Evolutionary conservation across 1,139 yeast genomes (phyloP).

Genomic region (Suhomyces wounanorum): DNA sequence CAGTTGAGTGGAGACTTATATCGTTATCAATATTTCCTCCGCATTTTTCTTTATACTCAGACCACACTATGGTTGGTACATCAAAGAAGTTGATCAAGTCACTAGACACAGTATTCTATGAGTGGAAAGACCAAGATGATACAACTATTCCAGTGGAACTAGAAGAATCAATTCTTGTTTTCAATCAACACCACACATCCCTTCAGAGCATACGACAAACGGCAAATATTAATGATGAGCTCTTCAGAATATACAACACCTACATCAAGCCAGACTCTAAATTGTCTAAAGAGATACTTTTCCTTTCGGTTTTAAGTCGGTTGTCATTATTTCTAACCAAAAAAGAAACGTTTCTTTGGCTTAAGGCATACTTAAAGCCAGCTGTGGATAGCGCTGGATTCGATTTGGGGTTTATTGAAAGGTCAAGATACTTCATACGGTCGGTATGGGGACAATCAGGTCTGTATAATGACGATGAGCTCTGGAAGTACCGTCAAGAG

Average conservation of each 20-base stretch:
- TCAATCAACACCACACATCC: slow-evolving; percentile 43
- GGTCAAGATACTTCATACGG: slow-evolving; percentile 44
- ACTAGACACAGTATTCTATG: slow-evolving; percentile 30
- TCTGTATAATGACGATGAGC: slow-evolving; percentile 28
- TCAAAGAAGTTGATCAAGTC: slow-evolving; percentile 37
- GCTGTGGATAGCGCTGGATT: slow-evolving; percentile 66
- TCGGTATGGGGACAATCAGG: slow-evolving; percentile 27
- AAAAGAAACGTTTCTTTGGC: slow-evolving; percentile 52
- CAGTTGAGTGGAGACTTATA: neutral
- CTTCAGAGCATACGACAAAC: slow-evolving; percentile 35
- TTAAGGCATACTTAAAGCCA: slow-evolving; percentile 50
- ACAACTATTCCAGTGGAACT: slow-evolving; percentile 13
- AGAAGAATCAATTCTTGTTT: slow-evolving; percentile 23
- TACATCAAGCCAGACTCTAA: slow-evolving; percentile 36
- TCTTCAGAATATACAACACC: slow-evolving; percentile 45
- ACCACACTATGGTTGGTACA: slow-evolving; percentile 31
- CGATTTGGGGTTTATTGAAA: slow-evolving; percentile 41
- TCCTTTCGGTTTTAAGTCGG: slow-evolving; percentile 46
- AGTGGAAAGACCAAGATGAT: slow-evolving; percentile 26
- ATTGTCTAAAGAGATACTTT: slow-evolving; percentile 41
- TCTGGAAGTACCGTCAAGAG: slow-evolving; percentile 23
- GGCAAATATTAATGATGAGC: slow-evolving; percentile 50
- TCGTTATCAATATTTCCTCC: neutral
- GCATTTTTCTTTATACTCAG: neutral
- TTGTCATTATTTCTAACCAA: slow-evolving; percentile 42